phyloP scores from a whole-genome alignment of 768 basidiomycete species.

The Lactifluus piperatus region DNA sequence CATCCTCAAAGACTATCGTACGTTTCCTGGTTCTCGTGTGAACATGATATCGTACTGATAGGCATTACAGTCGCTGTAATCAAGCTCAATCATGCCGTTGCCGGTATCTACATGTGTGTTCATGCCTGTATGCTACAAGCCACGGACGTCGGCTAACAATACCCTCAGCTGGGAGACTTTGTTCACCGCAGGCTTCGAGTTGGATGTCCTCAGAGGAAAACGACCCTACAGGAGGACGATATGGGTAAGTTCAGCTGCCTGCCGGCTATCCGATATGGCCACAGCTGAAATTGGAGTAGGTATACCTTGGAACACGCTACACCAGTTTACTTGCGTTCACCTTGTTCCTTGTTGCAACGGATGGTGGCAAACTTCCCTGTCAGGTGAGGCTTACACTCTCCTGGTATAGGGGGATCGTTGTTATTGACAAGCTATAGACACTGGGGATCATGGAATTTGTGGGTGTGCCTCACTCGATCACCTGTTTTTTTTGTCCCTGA shows the following conservation, averaged over 20 bases:
- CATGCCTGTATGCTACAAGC: not conserved
- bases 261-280: not conserved
- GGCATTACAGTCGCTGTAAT: not conserved
- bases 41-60: not conserved
- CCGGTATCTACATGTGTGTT: conserved; percentile 4
- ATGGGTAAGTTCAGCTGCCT: not conserved
- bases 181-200: not conserved
- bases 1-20: not conserved
- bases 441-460: not conserved
- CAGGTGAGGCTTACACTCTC: not conserved
- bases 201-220: not conserved
- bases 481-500: not conserved
- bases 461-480: not conserved
- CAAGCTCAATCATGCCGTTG: not conserved
- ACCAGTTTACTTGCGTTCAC: not conserved
- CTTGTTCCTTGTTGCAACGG: not conserved
- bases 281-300: too few relatives aligned
- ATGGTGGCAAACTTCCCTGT: not conserved
- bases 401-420: not conserved
- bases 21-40: not conserved
- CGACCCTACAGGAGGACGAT: not conserved
- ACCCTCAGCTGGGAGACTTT: not conserved
- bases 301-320: not conserved
- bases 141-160: not conserved
- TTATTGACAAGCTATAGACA: not conserved